Conservation (phyloP, 169 alveolate species). For the Ichthyophthirius multifiliis region DNA sequence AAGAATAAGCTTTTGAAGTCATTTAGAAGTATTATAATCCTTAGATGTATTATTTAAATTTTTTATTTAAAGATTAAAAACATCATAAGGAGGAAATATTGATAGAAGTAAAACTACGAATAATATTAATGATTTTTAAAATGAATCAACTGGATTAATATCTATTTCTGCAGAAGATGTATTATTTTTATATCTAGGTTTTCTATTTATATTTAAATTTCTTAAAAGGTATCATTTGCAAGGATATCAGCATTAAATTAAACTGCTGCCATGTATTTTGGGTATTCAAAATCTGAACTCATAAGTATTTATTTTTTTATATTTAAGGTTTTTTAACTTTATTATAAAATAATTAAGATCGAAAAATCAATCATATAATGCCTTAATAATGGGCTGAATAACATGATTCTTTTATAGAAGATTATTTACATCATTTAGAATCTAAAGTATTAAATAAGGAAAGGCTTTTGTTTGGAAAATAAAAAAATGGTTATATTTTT, state of each 20-base stretch:
- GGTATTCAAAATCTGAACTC: slow-evolving; percentile 37
- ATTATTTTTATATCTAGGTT: too few relatives aligned
- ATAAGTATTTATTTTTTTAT: background rate
- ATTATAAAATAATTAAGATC: background rate
- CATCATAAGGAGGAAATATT: background rate
- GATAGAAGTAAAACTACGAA: slow-evolving; percentile 33
- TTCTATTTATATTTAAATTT: background rate
- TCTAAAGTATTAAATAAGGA: slow-evolving; percentile 38
- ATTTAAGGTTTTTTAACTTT: background rate
- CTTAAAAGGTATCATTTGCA: slow-evolving; percentile 3
- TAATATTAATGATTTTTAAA: slow-evolving; percentile 38
- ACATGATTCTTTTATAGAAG: slow-evolving; percentile 39
- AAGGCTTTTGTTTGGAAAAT: slow-evolving; percentile 26
- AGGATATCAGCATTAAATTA: slow-evolving; percentile 31
- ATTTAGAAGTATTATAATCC: background rate
- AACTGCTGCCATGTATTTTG: slow-evolving; percentile 32
- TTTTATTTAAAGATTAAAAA: background rate
- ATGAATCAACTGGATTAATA: slow-evolving; percentile 30
- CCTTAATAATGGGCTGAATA: slow-evolving; percentile 25
- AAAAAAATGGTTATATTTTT: slow-evolving; percentile 34
- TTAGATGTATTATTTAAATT: background rate
- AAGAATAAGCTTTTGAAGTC: slow-evolving; percentile 30
- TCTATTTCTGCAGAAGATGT: slow-evolving; percentile 43
- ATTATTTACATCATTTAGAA: slow-evolving; percentile 30
- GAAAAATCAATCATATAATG: slow-evolving; percentile 33